Evolutionary conservation across 305 asterid species (phyloP), one percentile per base, ranked within the genome.

Genomic region (Solanum chacoense): DNA sequence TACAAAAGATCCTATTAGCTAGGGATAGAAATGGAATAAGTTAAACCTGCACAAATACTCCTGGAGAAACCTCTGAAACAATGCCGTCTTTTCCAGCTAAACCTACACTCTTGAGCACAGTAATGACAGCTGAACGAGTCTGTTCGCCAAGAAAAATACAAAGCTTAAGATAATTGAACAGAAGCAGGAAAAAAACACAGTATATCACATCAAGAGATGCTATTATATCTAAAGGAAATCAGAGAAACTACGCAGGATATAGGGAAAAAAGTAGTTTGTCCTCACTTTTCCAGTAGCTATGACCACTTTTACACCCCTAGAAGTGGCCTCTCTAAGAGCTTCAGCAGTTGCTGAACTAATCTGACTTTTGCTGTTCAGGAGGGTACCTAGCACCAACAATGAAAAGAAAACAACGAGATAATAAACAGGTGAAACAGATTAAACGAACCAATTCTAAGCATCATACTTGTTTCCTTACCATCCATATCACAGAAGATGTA

Each of bases 271-370:
- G 35, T 65, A 72, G 40, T 37, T 16, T 59, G 34, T 74, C 73
- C 96, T 91, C 92, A 97, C 99, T 93, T 97, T 97, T 92, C 99
- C 99, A 89, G 99, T 97, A 89, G 99, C 98, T 92, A 97, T 95
- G 88, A 97, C 96, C 86, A 97, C 93, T 91, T 95, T 97, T 85
- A 97, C 96, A 88, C 99, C 99, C 94, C 99, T 96, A 88, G 99
- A 93, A 3, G 93, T 88, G 81, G 98, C 99, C 92, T 96, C 99
- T 92, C 91, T 94, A 69, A 97, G 91, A 86, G 99, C 99, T 91
- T 94, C 92, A 83, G 94, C 99, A 31, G 93, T 97, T 92, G 95
- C 31, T 90, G 89, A 63, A 45, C 96, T 92, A 85, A 97, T 94
- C 88, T 92, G 98, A 89, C 98, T 97, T 94, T 94, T 94, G 98